These are phyloP conservation scores for Cyberlindnera amylophila DNA, from an alignment of 805 yeast species.

Conservation along the genomic window DNA sequence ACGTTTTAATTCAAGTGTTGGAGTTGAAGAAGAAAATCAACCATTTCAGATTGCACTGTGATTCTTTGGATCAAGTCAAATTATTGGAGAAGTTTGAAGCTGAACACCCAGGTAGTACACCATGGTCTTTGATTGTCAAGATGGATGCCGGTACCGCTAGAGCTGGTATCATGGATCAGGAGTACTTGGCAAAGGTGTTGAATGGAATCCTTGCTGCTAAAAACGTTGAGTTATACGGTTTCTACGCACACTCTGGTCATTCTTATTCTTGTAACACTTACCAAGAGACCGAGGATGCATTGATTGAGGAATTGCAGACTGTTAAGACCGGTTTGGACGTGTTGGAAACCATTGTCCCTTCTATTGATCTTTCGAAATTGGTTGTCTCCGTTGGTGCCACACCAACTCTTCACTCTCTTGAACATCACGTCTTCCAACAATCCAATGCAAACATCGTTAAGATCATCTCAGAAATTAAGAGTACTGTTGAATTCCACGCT, in stretches of 20 bases:
- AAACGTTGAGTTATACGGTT: slow-evolving; percentile 51
- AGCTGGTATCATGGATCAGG: slow-evolving; percentile 49
- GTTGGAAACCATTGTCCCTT: slow-evolving; percentile 32
- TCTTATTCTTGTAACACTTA: slow-evolving; percentile 50
- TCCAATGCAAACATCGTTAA: slow-evolving; percentile 12
- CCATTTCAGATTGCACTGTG: slow-evolving; percentile 55
- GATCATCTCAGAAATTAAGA: slow-evolving; percentile 29
- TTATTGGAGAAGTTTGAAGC: slow-evolving; percentile 38
- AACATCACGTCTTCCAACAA: slow-evolving; percentile 23
- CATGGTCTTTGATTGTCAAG: slow-evolving; percentile 67
- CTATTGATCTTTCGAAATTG: slow-evolving; percentile 37
- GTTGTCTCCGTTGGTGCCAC: slow-evolving; percentile 76
- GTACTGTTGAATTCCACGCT: slow-evolving; percentile 68
- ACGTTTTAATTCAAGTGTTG: slow-evolving; percentile 44
- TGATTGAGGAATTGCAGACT: slow-evolving; percentile 54
- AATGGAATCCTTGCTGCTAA: slow-evolving; percentile 28
- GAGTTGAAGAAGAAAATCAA: slow-evolving; percentile 40
- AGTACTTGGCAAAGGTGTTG: slow-evolving; percentile 36
- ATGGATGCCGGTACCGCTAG: slow-evolving; percentile 68
- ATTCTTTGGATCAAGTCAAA: slow-evolving; percentile 53
- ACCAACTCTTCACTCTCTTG: slow-evolving; percentile 68
- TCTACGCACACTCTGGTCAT: slow-evolving; percentile 80
- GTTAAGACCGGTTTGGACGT: slow-evolving; percentile 49
- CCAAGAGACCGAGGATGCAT: slow-evolving; percentile 42
- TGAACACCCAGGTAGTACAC: slow-evolving; percentile 24